Conservation (phyloP, 495 filamentous ascomycete genomes). For the Aspergillus ostianus region DNA sequence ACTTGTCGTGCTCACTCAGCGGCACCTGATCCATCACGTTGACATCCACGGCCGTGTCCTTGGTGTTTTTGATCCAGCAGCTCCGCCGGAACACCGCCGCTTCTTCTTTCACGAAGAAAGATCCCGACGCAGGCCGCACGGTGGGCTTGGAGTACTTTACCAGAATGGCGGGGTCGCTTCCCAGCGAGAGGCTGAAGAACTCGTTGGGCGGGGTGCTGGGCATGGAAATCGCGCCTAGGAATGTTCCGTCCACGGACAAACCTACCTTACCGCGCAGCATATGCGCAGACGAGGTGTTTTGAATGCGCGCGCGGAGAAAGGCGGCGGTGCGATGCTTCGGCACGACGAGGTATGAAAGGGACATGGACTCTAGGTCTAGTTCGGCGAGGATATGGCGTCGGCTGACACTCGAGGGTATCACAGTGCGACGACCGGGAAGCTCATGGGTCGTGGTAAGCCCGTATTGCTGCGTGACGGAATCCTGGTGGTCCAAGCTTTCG, state of each 20-base stretch:
- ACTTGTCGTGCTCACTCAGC: slow-evolving; percentile 61
- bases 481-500: slow-evolving; percentile 24
- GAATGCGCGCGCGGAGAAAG: slow-evolving; percentile 63
- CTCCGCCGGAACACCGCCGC: slow-evolving; percentile 56
- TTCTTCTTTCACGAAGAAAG: slow-evolving; percentile 55
- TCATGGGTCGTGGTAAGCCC: slow-evolving; percentile 65
- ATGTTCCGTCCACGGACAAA: slow-evolving; percentile 66
- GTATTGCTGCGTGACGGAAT: slow-evolving; percentile 35
- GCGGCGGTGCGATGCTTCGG: slow-evolving; percentile 65
- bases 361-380: slow-evolving; percentile 33
- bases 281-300: slow-evolving; percentile 57
- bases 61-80: slow-evolving; percentile 59
- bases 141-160: slow-evolving; percentile 63
- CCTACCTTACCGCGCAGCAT: slow-evolving; percentile 60
- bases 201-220: slow-evolving; percentile 58
- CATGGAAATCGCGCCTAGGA: slow-evolving; percentile 60
- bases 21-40: slow-evolving; percentile 66
- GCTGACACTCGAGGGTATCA: slow-evolving; percentile 36
- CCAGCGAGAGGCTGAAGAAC: slow-evolving; percentile 58
- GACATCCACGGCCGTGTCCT: slow-evolving; percentile 47
- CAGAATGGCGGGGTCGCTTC: slow-evolving; percentile 62
- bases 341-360: slow-evolving; percentile 53
- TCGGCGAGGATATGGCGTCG: slow-evolving; percentile 47
- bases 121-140: slow-evolving; percentile 51
- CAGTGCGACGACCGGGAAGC: slow-evolving; percentile 51